Conservation (phyloP, 768 basidiomycete genomes). For the Trametes sanguinea region DNA sequence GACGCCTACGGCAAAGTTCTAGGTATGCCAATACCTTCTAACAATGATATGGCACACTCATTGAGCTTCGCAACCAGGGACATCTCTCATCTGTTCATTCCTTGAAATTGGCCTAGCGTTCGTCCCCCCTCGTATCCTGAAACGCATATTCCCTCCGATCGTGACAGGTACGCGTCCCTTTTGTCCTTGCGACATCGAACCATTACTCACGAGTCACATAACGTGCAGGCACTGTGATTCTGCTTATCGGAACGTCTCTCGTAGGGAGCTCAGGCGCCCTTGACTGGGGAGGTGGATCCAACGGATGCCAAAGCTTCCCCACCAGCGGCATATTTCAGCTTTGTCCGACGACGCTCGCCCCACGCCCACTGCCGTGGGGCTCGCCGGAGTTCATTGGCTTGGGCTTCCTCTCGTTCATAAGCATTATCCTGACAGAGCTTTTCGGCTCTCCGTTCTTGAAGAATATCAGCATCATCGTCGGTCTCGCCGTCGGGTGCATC, state of each 20-base stretch:
- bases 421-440: constrained; percentile 76
- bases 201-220: background rate
- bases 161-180: constrained; percentile 55
- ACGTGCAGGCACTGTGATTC: constrained; percentile 65
- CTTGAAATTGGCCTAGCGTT: constrained; percentile 81
- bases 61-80: constrained; percentile 44
- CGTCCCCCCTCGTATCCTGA: constrained; percentile 61
- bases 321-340: constrained; percentile 64
- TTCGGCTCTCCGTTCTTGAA: constrained; percentile 87
- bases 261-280: constrained; percentile 73
- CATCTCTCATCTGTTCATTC: constrained; percentile 75
- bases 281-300: constrained; percentile 86
- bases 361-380: constrained; percentile 76
- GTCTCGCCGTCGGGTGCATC: constrained; percentile 77
- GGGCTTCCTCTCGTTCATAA: constrained; percentile 79
- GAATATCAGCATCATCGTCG: constrained; percentile 76
- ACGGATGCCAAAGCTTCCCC: constrained; percentile 64
- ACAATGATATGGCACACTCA: too few relatives aligned
- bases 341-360: constrained; percentile 73
- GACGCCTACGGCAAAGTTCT: constrained; percentile 81
- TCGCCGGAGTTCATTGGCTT: constrained; percentile 84
- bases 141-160: constrained; percentile 75
- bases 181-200: background rate
- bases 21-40: constrained; percentile 40
- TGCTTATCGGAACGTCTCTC: constrained; percentile 79